phyloP scores from a whole-genome alignment of 148 eudicot genomes.

The Camellia japonica region DNA sequence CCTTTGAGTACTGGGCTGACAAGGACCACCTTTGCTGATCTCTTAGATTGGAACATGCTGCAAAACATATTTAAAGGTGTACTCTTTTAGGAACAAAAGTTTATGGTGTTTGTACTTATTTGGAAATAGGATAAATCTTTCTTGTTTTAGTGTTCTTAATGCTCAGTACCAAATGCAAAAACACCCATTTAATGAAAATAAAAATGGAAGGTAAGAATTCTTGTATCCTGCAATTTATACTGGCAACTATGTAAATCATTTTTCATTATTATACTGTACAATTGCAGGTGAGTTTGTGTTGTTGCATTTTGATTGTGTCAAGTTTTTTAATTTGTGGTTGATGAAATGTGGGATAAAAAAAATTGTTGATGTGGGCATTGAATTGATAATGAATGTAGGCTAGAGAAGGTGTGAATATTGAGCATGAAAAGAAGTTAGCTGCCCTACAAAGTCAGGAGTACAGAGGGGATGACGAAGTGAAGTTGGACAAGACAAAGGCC shows the following conservation, averaged over 20 bases:
- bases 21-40: background rate
- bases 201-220: background rate
- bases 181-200: background rate
- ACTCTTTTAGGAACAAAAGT: background rate
- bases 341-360: background rate
- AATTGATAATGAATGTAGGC: constrained; percentile 46
- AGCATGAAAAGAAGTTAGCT: constrained; percentile 82
- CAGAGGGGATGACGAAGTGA: constrained; percentile 73
- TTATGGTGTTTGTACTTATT: background rate
- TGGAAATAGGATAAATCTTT: background rate
- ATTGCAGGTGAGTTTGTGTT: background rate
- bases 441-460: constrained; percentile 76
- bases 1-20: background rate
- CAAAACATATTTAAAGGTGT: background rate
- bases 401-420: constrained; percentile 91
- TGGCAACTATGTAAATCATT: background rate
- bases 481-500: constrained; percentile 91
- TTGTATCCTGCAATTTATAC: no score
- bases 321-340: background rate
- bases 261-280: background rate
- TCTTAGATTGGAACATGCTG: background rate
- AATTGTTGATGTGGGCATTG: constrained; percentile 3
- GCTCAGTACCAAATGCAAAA: background rate
- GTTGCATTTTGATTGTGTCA: background rate
- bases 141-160: background rate